Evolutionary conservation across 352 stramenopile species (phyloP).

Genomic region (Phytophthora melonis): DNA sequence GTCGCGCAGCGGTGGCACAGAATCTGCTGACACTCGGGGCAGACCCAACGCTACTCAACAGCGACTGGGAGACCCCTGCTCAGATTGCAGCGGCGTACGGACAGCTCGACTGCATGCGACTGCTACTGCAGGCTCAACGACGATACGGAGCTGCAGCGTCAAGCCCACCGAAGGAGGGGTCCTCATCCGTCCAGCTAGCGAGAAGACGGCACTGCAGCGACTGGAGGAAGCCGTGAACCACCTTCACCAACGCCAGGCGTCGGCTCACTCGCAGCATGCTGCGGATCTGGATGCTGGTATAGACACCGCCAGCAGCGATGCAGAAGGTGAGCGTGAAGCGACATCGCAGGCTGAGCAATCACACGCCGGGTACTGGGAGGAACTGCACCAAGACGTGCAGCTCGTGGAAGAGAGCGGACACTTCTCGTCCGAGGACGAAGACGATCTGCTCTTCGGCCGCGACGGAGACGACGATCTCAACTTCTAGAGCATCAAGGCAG

Average conservation of each 20-base stretch:
- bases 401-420: constrained; percentile 78
- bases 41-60: constrained; percentile 57
- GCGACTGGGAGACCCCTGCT: constrained; percentile 62
- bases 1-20: constrained; percentile 47
- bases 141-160: constrained; percentile 10
- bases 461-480: constrained; percentile 14
- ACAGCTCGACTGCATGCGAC: constrained; percentile 57
- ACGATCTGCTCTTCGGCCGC: constrained; percentile 14
- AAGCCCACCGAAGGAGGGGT: constrained; percentile 11
- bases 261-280: constrained; percentile 38
- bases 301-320: neutral
- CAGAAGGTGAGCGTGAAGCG: constrained; percentile 4
- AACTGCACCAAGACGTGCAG: constrained; percentile 74
- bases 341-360: constrained; percentile 21
- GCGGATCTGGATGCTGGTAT: constrained; percentile 7
- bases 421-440: constrained; percentile 80
- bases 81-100: constrained; percentile 57
- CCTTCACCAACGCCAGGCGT: constrained; percentile 47
- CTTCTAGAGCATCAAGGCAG: constrained; percentile 6
- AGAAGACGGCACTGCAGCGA: constrained; percentile 33
- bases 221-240: constrained; percentile 44
- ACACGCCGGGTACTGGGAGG: constrained; percentile 62
- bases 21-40: constrained; percentile 56
- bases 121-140: constrained; percentile 46
- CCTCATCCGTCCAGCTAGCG: constrained; percentile 19